Evolutionary conservation across 2,329 filamentous ascomycete species (phyloP).

Genomic region (Neonectria sp.): DNA sequence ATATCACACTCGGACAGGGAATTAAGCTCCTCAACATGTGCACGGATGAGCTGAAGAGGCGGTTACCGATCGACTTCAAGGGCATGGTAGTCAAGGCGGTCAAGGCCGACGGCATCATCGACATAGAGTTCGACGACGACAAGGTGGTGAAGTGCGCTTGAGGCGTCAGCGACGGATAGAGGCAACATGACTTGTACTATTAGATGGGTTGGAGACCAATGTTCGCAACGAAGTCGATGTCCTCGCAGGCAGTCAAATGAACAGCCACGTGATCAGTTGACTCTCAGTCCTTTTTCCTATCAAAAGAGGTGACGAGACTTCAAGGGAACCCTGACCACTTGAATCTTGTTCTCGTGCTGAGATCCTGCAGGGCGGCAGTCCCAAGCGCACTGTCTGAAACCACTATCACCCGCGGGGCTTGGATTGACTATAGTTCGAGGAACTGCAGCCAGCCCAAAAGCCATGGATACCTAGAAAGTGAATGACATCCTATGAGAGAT

Average conservation of each 20-base stretch:
- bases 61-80: conserved; percentile 99
- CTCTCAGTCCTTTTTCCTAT: neutral
- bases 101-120: conserved; percentile 91
- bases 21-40: conserved; percentile 95
- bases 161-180: conserved; percentile 42
- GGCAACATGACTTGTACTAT: conserved; percentile 55
- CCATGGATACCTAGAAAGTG: neutral
- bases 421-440: neutral
- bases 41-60: conserved; percentile 95
- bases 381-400: conserved; percentile 1
- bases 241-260: conserved; percentile 31
- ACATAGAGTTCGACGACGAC: conserved; percentile 89
- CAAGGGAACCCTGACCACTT: neutral
- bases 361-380: conserved; percentile 14
- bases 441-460: neutral
- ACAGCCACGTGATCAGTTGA: neutral
- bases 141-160: conserved; percentile 76
- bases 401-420: neutral
- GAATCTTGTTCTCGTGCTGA: neutral
- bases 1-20: conserved; percentile 90
- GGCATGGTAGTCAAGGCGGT: conserved; percentile 95
- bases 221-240: conserved; percentile 44
- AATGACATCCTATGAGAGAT: neutral
- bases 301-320: conserved; percentile 2
- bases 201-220: conserved; percentile 49